Base-by-base conservation (phyloP, 768 basidiomycete genomes). In the Amylocystis lapponica region DNA sequence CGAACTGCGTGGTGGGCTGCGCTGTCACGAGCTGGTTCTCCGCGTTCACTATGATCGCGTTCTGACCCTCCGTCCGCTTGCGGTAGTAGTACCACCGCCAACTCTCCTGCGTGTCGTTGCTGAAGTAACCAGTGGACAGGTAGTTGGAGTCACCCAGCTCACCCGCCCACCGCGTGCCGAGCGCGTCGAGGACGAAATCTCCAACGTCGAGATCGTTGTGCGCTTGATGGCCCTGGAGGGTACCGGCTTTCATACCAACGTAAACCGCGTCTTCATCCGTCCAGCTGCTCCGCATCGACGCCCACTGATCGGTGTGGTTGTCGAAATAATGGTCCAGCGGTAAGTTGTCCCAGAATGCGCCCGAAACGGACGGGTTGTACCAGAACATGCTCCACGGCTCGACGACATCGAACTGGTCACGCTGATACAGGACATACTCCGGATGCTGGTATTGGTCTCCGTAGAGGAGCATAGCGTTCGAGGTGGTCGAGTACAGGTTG, bases 61-160 rank as follows among this genome's bases (percentile, higher is more conserved):
- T 99, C 70, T 99, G 96, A 2, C 96, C 96, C 65, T 95, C 91
- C 4, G 95, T 96, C 67, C 83, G 80, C 74, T 94, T 98, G 60
- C 94, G 78, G 73, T 96, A 99, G 69, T 96, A 98, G 49, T 76
- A 55, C 94, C 93, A 98, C 42, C 95, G 75, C 19, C 67, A 60
- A 36, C 81, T 74, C 46, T 70, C 66, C 61, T 95, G 91, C 0
- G 63, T 59, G 51, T 89, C 90, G 45, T 61, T 78, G 23, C 62
- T 68, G 71, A 99, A 99, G 70, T 98, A 98, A 27, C 73, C 71
- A 2, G 64, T 57, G 2, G 90, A 70, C 27, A 76, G 62, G 61
- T 99, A 99, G 60, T 99, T 78, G 3, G 75, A 92, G 5, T 84
- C 88, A 4, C 96, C 95, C 35, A 92, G 78, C 56, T 97, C 95